Conservation (phyloP, 257 asterid genomes). For the Nicotiana obtusifolia region DNA sequence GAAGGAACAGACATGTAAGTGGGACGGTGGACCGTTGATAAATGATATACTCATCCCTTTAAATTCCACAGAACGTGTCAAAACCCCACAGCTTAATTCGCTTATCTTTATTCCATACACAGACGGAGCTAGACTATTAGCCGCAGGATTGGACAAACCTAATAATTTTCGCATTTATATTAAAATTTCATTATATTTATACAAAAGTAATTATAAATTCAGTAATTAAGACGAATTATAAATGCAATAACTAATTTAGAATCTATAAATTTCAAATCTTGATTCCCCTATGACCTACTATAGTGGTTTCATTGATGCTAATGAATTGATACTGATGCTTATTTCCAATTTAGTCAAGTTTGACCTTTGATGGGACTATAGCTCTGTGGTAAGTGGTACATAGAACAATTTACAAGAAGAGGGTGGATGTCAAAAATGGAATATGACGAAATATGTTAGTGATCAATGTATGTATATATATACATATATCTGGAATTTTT, state of each 20-base stretch:
- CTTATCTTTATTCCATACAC: background rate
- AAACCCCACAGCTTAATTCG: background rate
- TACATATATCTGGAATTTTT: background rate
- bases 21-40: background rate
- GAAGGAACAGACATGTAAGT: background rate
- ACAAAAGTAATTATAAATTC: too few species aligned
- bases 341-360: conserved; percentile 5
- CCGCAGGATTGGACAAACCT: too few species aligned
- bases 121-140: too few species aligned
- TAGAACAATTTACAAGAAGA: conserved; percentile 1
- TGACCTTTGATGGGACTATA: background rate
- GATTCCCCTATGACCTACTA: too few species aligned
- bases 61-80: conserved; percentile 4
- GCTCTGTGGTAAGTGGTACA: background rate
- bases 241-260: too few species aligned
- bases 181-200: too few species aligned
- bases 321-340: background rate
- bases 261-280: too few species aligned
- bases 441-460: background rate
- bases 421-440: background rate
- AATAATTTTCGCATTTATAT: too few species aligned
- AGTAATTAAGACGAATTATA: too few species aligned
- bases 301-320: background rate
- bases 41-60: background rate
- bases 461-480: background rate